Base-by-base conservation (phyloP, 2,329 filamentous ascomycete genomes). In the Phyllosticta citribraziliensis region DNA sequence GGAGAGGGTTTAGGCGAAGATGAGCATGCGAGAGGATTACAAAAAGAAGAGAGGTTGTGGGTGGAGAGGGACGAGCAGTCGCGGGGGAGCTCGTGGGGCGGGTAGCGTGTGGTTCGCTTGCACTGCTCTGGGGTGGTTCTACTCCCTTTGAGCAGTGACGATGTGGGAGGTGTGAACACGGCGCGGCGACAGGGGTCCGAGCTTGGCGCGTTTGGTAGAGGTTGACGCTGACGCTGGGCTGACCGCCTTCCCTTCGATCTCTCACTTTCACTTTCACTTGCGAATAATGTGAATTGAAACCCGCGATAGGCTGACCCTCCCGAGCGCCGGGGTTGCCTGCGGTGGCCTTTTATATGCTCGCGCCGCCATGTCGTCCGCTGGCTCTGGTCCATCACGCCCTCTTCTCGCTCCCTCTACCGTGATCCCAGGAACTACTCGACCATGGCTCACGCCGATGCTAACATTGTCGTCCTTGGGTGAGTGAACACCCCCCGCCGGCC, bases 391-490 rank as follows among this genome's bases (percentile, higher is more conserved):
- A 22, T 22, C 22, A 22, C 22, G 22, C 22, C 22, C 22, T 22
- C 22, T 22, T 22, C 22, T 22, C 22, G 22, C 22, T 22, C 22
- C 22, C 22, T 22, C 22, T 22, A 22, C 22, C 22, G 22, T 22
- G 22, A 22, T 20, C 50, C 57, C 57, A 55, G 52, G 22, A n/a
- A n/a, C n/a, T 30, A 19, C 58, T 25, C 25, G 17, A 53, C 58
- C 25, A 60, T 17, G 51, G 20, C 51, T 47, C 57, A 54, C 50
- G 51, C 33, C 12, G 60, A 62, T 22, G 56, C 60, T 10, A 76
- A 74, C 56, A 73, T 81, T 51, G 76, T 79, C 4, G 76, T 81
- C 10, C 70, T 81, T 52, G 79, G 79, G 79, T 79, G 70, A 70
- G 74, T 61, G 55, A 35, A 52, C 53, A n/a, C n/a, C n/a, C 9